phyloP scores from a whole-genome alignment of 2,329 filamentous ascomycete species.

The Graphilbum ipis-grandicollis region DNA sequence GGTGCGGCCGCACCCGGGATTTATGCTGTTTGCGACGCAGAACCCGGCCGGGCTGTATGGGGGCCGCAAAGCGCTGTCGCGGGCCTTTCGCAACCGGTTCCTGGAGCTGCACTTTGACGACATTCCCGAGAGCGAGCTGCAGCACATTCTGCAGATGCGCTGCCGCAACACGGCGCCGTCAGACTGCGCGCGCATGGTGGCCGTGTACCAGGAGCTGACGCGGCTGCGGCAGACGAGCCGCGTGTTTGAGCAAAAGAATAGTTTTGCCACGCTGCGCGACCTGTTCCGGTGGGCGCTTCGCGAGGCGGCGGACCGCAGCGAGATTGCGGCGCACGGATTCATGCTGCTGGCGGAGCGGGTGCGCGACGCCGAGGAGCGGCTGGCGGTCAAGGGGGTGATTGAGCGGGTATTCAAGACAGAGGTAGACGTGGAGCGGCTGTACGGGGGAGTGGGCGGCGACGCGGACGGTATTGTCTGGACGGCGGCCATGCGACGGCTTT shows the following conservation, averaged over 20 bases:
- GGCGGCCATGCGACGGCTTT: conserved; percentile 78
- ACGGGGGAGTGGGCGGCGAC: conserved; percentile 27
- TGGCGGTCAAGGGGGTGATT: conserved; percentile 72
- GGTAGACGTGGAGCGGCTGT: conserved; percentile 59
- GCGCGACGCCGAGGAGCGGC: conserved; percentile 71
- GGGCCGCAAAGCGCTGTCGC: conserved; percentile 78
- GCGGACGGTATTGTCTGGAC: conserved; percentile 70
- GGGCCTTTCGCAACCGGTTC: conserved; percentile 93
- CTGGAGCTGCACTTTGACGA: conserved; percentile 96
- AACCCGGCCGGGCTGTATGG: conserved; percentile 94
- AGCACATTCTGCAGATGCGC: conserved; percentile 76
- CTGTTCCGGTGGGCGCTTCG: conserved; percentile 89
- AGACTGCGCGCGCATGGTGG: conserved; percentile 79
- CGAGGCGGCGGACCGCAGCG: conserved; percentile 67
- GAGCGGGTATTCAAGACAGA: conserved; percentile 79
- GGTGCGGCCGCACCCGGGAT: conserved; percentile 80
- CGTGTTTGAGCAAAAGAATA: conserved; percentile 91
- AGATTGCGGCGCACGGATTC: conserved; percentile 82
- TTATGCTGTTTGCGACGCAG: conserved; percentile 96
- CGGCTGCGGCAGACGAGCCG: conserved; percentile 75
- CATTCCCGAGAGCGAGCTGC: conserved; percentile 86
- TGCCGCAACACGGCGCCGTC: conserved; percentile 77
- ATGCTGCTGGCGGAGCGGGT: conserved; percentile 94
- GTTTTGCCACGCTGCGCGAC: conserved; percentile 90
- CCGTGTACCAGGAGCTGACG: conserved; percentile 86